Conservation (phyloP, 768 basidiomycete genomes). For the Mycena crocata region DNA sequence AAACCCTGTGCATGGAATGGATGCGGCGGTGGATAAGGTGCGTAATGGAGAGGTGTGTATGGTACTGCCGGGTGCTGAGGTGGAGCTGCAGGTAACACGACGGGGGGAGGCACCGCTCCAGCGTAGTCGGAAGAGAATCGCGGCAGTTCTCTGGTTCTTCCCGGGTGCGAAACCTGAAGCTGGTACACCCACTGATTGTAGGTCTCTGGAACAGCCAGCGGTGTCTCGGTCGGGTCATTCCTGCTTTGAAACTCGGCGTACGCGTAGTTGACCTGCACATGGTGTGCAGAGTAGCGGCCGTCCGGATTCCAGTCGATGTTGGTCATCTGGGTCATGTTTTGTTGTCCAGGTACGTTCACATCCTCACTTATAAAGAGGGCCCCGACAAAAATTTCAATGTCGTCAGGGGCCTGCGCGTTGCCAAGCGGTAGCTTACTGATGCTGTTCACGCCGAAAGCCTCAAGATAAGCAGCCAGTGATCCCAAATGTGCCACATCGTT, state of each 20-base stretch:
- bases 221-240: neutral
- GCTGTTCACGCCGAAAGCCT: neutral
- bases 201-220: neutral
- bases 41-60: no score
- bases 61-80: no score
- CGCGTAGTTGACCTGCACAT: neutral
- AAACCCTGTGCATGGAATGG: no score
- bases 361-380: neutral
- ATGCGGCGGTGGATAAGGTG: no score
- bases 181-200: neutral
- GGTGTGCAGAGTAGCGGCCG: neutral
- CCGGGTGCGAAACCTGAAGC: neutral
- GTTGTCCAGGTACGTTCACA: no score
- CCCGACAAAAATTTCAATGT: neutral
- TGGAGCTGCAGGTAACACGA: no score
- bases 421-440: neutral
- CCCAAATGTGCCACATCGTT: constrained; percentile 21
- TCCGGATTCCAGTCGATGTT: neutral
- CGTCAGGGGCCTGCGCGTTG: neutral
- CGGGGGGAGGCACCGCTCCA: no score
- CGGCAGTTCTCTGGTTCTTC: no score
- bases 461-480: constrained; percentile 30
- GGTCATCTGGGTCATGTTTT: neutral
- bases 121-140: no score
- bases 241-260: neutral